A percentile compares a stretch with the other conserved stretches of the same genome.
phyloP scores from a whole-genome alignment of 2,329 filamentous ascomycete species.

The Ramichloridium luteum region DNA sequence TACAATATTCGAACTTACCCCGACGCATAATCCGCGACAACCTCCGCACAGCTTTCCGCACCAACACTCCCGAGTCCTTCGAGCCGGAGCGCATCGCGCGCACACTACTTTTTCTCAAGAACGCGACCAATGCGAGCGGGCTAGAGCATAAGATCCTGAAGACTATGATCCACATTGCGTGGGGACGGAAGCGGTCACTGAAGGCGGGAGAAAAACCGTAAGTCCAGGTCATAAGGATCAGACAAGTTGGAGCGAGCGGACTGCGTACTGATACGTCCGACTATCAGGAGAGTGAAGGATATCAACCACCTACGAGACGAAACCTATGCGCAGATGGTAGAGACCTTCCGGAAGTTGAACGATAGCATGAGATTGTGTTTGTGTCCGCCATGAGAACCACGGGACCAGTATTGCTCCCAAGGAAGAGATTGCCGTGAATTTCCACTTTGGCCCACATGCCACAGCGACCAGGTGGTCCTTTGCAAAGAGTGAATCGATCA shows the following conservation, averaged over 20 bases:
- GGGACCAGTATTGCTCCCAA: no score
- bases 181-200: slow-evolving; percentile 28
- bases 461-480: no score
- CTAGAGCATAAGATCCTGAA: slow-evolving; percentile 62
- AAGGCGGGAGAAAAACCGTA: no score
- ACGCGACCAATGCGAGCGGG: slow-evolving; percentile 50
- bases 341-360: slow-evolving; percentile 61
- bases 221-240: no score
- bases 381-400: no score
- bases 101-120: slow-evolving; percentile 58
- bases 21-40: slow-evolving; percentile 47
- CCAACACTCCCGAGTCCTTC: slow-evolving; percentile 34
- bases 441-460: no score
- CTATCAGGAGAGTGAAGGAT: no score
- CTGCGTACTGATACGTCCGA: no score
- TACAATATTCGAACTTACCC: slow-evolving; percentile 58
- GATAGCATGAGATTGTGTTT: slow-evolving; percentile 59
- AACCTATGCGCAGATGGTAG: slow-evolving; percentile 51
- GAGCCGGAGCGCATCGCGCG: slow-evolving; percentile 44
- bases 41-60: slow-evolving; percentile 47
- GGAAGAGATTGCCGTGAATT: no score
- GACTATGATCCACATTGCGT: slow-evolving; percentile 47
- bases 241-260: no score
- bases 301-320: slow-evolving; percentile 15
- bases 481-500: no score